Evolutionary conservation across 345 rosid genomes (phyloP).

Genomic region (Pugionium dolabratum): DNA sequence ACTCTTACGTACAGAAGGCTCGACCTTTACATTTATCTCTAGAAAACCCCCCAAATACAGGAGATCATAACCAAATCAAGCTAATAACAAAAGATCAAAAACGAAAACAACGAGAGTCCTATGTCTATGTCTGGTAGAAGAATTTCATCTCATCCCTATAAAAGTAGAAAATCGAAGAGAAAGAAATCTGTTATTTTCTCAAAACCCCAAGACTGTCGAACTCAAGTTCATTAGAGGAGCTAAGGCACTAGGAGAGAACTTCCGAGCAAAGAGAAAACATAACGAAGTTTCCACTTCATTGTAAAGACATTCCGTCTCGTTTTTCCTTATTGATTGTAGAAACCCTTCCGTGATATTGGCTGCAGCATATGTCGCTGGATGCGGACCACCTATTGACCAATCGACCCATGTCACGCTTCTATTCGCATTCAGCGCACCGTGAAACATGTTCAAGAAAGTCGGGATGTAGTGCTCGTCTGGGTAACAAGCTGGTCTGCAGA

Average conservation of each 20-base stretch:
- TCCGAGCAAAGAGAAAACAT: conserved; percentile 88
- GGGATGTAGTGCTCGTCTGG: conserved; percentile 95
- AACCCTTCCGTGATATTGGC: conserved; percentile 62
- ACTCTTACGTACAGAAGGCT: conserved; percentile 39
- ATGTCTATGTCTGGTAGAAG: conserved; percentile 35
- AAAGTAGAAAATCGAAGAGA: conserved; percentile 26
- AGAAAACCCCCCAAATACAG: not conserved
- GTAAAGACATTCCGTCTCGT: conserved; percentile 62
- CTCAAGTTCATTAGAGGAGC: conserved; percentile 72
- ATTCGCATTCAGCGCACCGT: conserved; percentile 66
- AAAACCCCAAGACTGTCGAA: conserved; percentile 67
- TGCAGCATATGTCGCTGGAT: conserved; percentile 63
- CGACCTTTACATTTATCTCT: conserved; percentile 34
- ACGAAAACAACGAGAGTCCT: conserved; percentile 26
- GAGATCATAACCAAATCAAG: conserved; percentile 23
- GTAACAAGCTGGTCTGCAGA: conserved; percentile 87
- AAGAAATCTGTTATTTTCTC: conserved; percentile 28
- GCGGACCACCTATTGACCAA: conserved; percentile 91
- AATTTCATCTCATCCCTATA: conserved; percentile 36
- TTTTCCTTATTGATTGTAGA: conserved; percentile 63
- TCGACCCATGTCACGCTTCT: conserved; percentile 87
- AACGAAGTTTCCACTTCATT: conserved; percentile 62
- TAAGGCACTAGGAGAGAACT: conserved; percentile 75
- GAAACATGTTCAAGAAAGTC: conserved; percentile 77
- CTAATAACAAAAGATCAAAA: conserved; percentile 20